Evolutionary conservation across 768 basidiomycete species (phyloP).

Genomic region (Leccinum olivaceopallidum): DNA sequence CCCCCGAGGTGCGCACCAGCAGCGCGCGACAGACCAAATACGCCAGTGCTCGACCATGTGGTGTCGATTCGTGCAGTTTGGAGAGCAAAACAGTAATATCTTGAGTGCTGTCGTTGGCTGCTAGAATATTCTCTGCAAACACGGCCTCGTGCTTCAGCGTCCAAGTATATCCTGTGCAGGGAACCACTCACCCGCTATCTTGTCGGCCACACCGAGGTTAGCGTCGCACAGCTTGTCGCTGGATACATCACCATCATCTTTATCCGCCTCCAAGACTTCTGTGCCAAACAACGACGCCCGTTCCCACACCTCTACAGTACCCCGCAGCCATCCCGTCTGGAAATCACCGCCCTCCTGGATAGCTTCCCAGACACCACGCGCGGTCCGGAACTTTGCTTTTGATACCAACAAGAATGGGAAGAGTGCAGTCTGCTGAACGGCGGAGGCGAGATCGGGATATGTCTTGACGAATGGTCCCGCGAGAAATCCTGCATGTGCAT

Average conservation of each 20-base stretch:
- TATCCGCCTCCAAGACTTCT: conserved; percentile 31
- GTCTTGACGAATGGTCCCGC: conserved; percentile 41
- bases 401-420: conserved; percentile 78
- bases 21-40: conserved; percentile 66
- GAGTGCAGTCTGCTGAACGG: conserved; percentile 52
- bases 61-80: conserved; percentile 49
- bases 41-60: conserved; percentile 56
- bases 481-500: conserved; percentile 59
- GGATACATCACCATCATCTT: conserved; percentile 32
- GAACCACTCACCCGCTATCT: conserved; percentile 59
- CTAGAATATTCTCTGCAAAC: conserved; percentile 60
- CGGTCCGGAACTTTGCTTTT: conserved; percentile 66
- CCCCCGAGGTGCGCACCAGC: conserved; percentile 54
- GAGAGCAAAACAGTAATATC: conserved; percentile 51
- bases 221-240: conserved; percentile 47
- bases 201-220: conserved; percentile 56
- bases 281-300: conserved; percentile 27
- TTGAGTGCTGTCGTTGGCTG: conserved; percentile 43
- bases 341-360: conserved; percentile 41
- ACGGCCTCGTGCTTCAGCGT: not conserved
- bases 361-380: conserved; percentile 71
- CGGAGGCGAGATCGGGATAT: conserved; percentile 29
- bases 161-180: not conserved
- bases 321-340: conserved; percentile 46
- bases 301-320: conserved; percentile 50